Evolutionary conservation across 164 flowering plant species (phyloP), one percentile per base, ranked within the genome.

Genomic region (Vitis amurensis): DNA sequence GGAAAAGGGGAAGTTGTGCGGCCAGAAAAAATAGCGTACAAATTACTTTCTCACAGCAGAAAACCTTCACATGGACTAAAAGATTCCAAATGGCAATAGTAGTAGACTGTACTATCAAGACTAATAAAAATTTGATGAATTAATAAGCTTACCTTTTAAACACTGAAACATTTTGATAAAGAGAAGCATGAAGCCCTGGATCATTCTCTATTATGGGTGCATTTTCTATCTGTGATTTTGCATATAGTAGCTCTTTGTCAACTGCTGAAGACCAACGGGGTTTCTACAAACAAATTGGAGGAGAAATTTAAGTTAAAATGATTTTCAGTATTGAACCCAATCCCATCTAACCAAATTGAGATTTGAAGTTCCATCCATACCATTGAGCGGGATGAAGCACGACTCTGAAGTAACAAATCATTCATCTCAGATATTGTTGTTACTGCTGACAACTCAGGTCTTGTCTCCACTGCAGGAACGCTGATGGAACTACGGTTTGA

Each of bases 101-200:
- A 37, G 4, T 6, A 23, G 27, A 3, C 44, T 31, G 44, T 31
- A 31, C 44, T 37, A 37, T 0, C 0, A 37, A 37, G 7, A 37
- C 44, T 37, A 37, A 37, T 37, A 6, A 37, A 37, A 37, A 48
- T 11, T 64, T 17, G 17, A 48, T n/a, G 8, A 48, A 19, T 57
- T 48, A 59, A 49, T 7, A 50, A 57, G 37, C 51, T 63, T 72
- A 85, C 94, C 89, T 88, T 71, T 68, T 82, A 76, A 91, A 89
- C 81, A 58, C 75, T 17, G 91, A 89, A 61, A 84, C 73, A 70
- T 89, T 91, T 31, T 81, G 79, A 74, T 76, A 89, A 3, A 91
- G 67, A 67, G 91, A 85, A 30, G 83, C 83, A 84, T 87, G 78
- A 19, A 91, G 86, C 14, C 59, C 72, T 14, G 61, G 74, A 77